Evolutionary conservation across 169 alveolate genomes (phyloP).

Genomic region (Babesia bigemina): DNA sequence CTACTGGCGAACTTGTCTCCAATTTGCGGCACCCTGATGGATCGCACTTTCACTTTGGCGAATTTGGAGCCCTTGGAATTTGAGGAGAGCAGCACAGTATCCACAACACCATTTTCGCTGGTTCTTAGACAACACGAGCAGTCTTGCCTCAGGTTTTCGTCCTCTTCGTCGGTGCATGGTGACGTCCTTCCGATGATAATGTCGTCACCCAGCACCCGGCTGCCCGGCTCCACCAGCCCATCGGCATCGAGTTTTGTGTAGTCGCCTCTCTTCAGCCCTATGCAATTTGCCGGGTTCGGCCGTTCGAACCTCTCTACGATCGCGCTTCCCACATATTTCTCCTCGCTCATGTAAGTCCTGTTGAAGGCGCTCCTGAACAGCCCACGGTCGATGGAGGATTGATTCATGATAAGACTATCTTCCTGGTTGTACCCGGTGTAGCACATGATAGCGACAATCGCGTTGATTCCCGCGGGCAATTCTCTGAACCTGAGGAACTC

Average conservation of each 20-base stretch:
- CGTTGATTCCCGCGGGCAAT: constrained; percentile 99
- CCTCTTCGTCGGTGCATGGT: constrained; percentile 79
- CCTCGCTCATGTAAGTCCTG: constrained; percentile 96
- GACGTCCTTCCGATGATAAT: constrained; percentile 97
- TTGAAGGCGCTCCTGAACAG: constrained; percentile 96
- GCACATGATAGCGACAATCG: constrained; percentile 97
- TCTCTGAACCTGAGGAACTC: constrained; percentile 97
- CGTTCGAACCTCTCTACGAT: constrained; percentile 91
- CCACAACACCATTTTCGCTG: constrained; percentile 94
- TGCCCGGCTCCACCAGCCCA: constrained; percentile 97
- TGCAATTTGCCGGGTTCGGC: constrained; percentile 85
- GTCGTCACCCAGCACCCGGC: constrained; percentile 97
- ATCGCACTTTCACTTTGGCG: constrained; percentile 95
- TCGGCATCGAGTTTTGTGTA: constrained; percentile 96
- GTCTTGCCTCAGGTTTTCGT: constrained; percentile 85
- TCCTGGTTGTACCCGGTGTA: constrained; percentile 99
- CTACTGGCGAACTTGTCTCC: constrained; percentile 99
- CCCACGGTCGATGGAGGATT: constrained; percentile 97
- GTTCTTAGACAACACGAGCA: constrained; percentile 92
- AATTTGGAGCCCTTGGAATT: constrained; percentile 94
- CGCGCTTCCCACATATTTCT: constrained; percentile 88
- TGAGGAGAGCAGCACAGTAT: constrained; percentile 95
- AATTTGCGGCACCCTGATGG: constrained; percentile 95
- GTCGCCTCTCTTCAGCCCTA: constrained; percentile 90
- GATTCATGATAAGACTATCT: constrained; percentile 97